These are phyloP conservation scores for Willaertia magna DNA, from an alignment of 208 protist species.

Conservation along the genomic window DNA sequence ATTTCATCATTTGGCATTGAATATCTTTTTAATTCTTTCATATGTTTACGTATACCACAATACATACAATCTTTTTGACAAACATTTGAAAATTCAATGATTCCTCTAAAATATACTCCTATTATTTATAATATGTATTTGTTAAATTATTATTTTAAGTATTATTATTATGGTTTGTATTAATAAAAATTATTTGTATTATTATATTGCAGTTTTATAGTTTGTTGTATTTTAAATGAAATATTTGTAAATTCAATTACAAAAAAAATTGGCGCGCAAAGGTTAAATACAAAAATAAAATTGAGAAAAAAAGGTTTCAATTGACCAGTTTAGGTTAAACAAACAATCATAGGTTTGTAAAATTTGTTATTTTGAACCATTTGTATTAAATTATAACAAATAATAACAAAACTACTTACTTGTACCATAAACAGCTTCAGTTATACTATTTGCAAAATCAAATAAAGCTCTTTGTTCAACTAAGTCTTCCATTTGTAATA, in stretches of 20 bases:
- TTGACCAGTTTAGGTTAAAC: too few relatives aligned
- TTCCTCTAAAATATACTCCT: constrained; percentile 13
- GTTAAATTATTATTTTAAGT: background rate
- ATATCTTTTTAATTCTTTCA: constrained; percentile 17
- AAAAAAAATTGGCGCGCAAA: too few relatives aligned
- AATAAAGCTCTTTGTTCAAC: background rate
- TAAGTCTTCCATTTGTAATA: background rate
- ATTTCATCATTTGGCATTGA: constrained; percentile 33
- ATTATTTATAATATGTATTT: background rate
- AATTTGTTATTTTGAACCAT: background rate
- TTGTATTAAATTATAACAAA: constrained; percentile 19
- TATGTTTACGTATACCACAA: constrained; percentile 36
- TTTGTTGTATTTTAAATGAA: too few relatives aligned
- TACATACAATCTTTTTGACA: constrained; percentile 40
- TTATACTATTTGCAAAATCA: background rate
- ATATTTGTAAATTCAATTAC: too few relatives aligned
- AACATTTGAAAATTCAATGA: constrained; percentile 42
- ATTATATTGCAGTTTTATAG: too few relatives aligned
- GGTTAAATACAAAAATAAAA: too few relatives aligned
- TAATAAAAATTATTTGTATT: too few relatives aligned
- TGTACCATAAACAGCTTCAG: constrained; percentile 17
- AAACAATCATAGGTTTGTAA: too few relatives aligned
- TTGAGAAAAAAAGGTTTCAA: too few relatives aligned
- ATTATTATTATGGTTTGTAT: too few relatives aligned
- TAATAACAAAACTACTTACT: constrained; percentile 20